Evolutionary conservation across 108 stramenopile genomes (phyloP), one percentile per base, ranked within the genome.

Genomic region (Pseudonitzschia pungens): DNA sequence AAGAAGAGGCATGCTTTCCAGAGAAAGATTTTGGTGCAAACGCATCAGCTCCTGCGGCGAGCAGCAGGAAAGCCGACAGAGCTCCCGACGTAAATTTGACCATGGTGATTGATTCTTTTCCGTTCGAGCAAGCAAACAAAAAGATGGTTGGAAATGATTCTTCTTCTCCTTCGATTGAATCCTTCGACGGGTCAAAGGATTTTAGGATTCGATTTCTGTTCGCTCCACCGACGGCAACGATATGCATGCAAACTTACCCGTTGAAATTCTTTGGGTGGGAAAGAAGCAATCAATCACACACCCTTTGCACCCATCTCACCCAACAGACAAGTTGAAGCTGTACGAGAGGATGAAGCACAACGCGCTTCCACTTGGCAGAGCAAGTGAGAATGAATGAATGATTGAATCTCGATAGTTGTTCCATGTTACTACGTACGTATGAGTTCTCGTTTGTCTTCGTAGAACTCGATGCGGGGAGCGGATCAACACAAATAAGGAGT

Each of bases 61-160:
- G 18, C 41, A 56, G 12, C 33, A 77, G 62, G 31, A 64, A 32
- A 32, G 76, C 76, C 53, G 76, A 65, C 21, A 69, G 68, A 43
- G 69, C 76, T 51, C 36, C 28, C 20, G 76, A 60, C 6, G 70
- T 56, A 53, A 71, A 71, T 53, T 54, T 70, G 16, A 71, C 76
- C 76, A 77, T 77, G 66, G 44, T 67, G 10, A 44, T 48, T 2
- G 26, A 24, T 55, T 24, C 54, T 55, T 18, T 48, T 41, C 7
- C 29, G 36, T 33, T 40, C 15, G 16, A 63, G 28, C 62, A 20
- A 36, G 7, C 10, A 24, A 63, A 63, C 27, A 41, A 63, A 33
- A 41, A 33, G 6, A 36, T 40, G 62, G 31, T 2, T 22, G 12
- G 1, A 26, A 20, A 7, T 26, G 24, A 11, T 20, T 4, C 54